These are phyloP conservation scores for Solanum peruvianum DNA, from an alignment of 257 asterid genomes.

Conservation along the genomic window DNA sequence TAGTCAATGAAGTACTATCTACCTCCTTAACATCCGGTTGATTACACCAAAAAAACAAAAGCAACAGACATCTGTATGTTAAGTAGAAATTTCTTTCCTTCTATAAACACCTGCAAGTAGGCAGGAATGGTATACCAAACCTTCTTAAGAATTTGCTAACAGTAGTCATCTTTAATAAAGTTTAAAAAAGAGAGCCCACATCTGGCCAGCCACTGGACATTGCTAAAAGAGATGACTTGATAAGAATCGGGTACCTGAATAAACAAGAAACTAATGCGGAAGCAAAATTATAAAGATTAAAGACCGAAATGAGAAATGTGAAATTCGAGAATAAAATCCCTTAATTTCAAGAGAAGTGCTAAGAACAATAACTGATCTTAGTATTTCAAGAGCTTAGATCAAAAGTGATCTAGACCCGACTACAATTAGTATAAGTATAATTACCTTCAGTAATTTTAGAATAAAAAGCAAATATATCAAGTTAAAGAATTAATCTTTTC, in stretches of 20 bases:
- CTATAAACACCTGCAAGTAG: background rate
- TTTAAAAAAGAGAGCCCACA: background rate
- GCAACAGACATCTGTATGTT: background rate
- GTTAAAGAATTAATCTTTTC: background rate
- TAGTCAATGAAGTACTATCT: background rate
- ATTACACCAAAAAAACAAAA: background rate
- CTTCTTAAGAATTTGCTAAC: background rate
- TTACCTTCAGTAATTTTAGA: background rate
- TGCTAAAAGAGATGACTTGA: background rate
- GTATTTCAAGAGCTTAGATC: background rate
- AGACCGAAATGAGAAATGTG: background rate
- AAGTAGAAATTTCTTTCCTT: background rate
- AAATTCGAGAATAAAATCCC: background rate
- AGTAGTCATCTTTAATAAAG: background rate
- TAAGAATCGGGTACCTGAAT: background rate
- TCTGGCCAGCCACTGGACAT: background rate
- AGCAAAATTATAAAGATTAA: background rate
- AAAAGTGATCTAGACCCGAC: background rate
- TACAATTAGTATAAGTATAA: background rate
- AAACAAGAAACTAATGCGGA: background rate
- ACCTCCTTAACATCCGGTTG: background rate
- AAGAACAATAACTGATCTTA: background rate
- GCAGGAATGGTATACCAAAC: background rate
- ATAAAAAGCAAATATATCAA: background rate
- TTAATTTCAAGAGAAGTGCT: background rate